A percentile compares a stretch with the other conserved stretches of the same genome.
Evolutionary conservation across 345 rosid species (phyloP).

Genomic region (Brassica juncea): DNA sequence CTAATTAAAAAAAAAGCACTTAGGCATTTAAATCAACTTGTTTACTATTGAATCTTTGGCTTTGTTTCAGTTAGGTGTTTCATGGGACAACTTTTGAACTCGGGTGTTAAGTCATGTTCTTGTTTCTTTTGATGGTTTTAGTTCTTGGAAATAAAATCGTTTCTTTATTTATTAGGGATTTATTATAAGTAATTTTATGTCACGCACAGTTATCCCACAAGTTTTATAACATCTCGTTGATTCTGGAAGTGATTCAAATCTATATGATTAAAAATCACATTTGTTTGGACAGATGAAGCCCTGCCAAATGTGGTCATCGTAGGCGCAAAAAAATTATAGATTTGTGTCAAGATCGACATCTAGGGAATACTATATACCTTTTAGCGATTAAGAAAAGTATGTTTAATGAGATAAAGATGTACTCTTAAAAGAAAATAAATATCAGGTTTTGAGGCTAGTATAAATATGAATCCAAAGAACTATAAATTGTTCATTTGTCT

Average conservation of each 20-base stretch:
- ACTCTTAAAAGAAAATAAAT: neutral
- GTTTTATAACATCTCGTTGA: neutral
- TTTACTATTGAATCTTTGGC: neutral
- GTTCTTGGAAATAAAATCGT: slow-evolving; percentile 12
- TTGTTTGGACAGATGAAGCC: neutral
- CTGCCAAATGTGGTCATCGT: neutral
- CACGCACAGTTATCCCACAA: neutral
- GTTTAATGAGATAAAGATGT: neutral
- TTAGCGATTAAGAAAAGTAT: neutral
- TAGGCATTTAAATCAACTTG: slow-evolving; percentile 6
- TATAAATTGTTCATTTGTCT: neutral
- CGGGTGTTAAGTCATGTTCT: neutral
- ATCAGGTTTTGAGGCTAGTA: neutral
- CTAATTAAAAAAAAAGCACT: neutral
- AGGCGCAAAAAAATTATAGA: too few relatives aligned
- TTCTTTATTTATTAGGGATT: neutral
- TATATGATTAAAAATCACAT: neutral
- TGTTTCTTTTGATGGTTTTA: slow-evolving; percentile 11
- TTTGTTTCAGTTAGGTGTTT: slow-evolving; percentile 9
- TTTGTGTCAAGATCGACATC: neutral
- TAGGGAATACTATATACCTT: neutral
- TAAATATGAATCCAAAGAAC: too few relatives aligned
- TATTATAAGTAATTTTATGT: neutral
- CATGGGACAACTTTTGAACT: slow-evolving; percentile 26
- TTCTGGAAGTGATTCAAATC: neutral